Conservation (phyloP, 1,284 basidiomycete genomes). For the Mycena sp. region DNA sequence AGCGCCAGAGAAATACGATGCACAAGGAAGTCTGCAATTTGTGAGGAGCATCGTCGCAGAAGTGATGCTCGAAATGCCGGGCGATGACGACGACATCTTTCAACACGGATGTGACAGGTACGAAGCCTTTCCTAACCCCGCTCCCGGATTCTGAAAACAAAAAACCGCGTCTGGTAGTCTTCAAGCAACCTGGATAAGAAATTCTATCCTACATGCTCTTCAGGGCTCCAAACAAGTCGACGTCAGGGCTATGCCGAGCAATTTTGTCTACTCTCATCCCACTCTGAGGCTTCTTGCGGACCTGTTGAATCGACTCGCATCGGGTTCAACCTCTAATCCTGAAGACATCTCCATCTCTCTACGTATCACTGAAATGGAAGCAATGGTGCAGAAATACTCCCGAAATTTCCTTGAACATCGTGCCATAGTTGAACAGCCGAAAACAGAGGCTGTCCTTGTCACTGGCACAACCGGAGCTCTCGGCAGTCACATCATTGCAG, state of each 20-base stretch:
- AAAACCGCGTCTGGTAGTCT: slow-evolving; percentile 38
- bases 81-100: slow-evolving; percentile 53
- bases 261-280: slow-evolving; percentile 47
- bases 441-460: slow-evolving; percentile 37
- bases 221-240: slow-evolving; percentile 21
- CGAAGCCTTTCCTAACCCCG: neutral
- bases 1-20: slow-evolving; percentile 40
- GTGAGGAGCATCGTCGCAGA: slow-evolving; percentile 39
- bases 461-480: slow-evolving; percentile 48
- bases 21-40: slow-evolving; percentile 35
- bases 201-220: slow-evolving; percentile 46
- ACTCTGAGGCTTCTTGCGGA: slow-evolving; percentile 40
- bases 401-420: neutral
- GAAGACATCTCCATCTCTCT: neutral
- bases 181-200: slow-evolving; percentile 54
- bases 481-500: slow-evolving; percentile 40
- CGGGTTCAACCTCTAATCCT: neutral
- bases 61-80: slow-evolving; percentile 36
- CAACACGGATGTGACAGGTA: slow-evolving; percentile 55
- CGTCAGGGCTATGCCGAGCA: slow-evolving; percentile 26
- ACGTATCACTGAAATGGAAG: slow-evolving; percentile 1
- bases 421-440: neutral
- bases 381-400: slow-evolving; percentile 2
- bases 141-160: neutral
- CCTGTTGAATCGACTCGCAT: slow-evolving; percentile 24